These are phyloP conservation scores for Closterium sp. DNA, from an alignment of 139 green algal genomes.

Conservation along the genomic window DNA sequence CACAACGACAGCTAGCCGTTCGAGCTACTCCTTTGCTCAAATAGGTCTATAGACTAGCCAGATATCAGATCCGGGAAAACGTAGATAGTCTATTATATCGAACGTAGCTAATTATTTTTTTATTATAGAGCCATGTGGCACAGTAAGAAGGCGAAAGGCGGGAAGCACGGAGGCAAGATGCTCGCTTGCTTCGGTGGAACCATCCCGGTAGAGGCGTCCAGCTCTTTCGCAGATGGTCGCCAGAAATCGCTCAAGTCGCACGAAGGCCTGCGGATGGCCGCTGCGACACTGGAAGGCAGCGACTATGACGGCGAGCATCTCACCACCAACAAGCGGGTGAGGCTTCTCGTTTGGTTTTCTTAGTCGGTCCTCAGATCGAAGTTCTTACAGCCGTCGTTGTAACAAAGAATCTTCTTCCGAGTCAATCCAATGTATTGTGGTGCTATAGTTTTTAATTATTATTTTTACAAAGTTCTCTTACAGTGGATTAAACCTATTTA, in stretches of 20 bases:
- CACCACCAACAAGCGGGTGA: neutral
- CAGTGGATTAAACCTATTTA: too few relatives aligned
- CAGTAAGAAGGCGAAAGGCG: neutral
- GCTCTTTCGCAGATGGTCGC: neutral
- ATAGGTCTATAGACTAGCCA: too few relatives aligned
- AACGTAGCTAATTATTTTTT: too few relatives aligned
- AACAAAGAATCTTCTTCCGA: too few relatives aligned
- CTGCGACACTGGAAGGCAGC: neutral
- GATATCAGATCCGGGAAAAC: too few relatives aligned
- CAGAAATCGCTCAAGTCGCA: neutral
- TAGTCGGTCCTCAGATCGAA: too few relatives aligned
- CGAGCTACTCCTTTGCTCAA: neutral
- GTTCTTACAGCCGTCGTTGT: too few relatives aligned
- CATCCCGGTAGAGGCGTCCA: neutral
- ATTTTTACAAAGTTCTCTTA: too few relatives aligned
- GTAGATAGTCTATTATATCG: too few relatives aligned
- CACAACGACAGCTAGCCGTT: neutral
- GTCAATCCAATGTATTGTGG: too few relatives aligned
- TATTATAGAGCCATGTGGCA: neutral
- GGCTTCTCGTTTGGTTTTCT: neutral
- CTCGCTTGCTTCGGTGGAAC: too few relatives aligned
- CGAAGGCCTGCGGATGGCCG: neutral
- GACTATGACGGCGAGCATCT: neutral
- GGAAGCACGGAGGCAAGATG: too few relatives aligned
- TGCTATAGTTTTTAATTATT: neutral